phyloP scores from a whole-genome alignment of 306 rosid genomes.

The Benincasa hispida region DNA sequence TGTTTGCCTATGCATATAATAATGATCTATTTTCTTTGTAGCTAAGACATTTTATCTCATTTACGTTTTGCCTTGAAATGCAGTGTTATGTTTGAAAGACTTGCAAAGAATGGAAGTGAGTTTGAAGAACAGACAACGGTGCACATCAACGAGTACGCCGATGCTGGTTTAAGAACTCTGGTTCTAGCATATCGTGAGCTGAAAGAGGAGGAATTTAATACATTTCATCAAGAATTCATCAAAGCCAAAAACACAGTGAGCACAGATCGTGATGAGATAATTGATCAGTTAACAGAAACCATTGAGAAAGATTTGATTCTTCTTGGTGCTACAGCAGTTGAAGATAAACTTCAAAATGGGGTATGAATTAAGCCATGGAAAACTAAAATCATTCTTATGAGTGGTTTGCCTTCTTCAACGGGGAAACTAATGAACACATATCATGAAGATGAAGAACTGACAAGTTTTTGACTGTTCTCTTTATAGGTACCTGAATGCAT shows the following conservation, averaged over 20 bases:
- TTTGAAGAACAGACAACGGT: conserved; percentile 63
- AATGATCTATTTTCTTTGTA: not conserved
- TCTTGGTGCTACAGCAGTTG: conserved; percentile 99
- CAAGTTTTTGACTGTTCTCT: conserved; percentile 8
- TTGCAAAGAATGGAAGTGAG: conserved; percentile 61
- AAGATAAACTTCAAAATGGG: conserved; percentile 97
- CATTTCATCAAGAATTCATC: conserved; percentile 43
- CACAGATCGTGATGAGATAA: conserved; percentile 58
- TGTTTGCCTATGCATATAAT: not conserved
- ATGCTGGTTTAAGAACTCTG: conserved; percentile 96
- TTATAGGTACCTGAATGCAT: conserved; percentile 93
- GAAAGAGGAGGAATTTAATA: conserved; percentile 46
- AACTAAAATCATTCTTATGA: not conserved
- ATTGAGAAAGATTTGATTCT: conserved; percentile 84
- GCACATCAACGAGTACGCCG: conserved; percentile 78
- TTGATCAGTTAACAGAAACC: conserved; percentile 51
- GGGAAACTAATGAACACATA: not conserved
- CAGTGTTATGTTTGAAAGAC: conserved; percentile 96
- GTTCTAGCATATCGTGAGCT: conserved; percentile 79
- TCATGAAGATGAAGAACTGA: not conserved
- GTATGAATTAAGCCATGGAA: conserved; percentile 26
- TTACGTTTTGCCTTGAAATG: not conserved
- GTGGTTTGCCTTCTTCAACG: not conserved
- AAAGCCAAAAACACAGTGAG: conserved; percentile 74
- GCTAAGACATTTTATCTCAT: not conserved